A percentile compares a stretch with the other conserved stretches of the same genome.
These are phyloP conservation scores for Pseudogymnoascus pannorum DNA, from an alignment of 2,329 filamentous ascomycete genomes.

Conservation along the genomic window DNA sequence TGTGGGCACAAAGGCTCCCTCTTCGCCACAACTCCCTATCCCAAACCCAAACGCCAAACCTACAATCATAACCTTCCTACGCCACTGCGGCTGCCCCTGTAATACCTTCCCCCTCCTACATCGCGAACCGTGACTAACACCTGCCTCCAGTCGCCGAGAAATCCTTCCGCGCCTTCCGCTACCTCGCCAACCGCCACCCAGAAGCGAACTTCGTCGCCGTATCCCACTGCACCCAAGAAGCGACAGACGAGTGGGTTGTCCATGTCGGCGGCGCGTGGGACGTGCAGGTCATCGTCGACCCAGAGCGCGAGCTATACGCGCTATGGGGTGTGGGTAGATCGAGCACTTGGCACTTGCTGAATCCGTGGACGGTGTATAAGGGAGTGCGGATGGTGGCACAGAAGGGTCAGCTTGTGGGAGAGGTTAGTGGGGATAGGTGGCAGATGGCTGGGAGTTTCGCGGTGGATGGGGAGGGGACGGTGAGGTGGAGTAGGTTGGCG, in stretches of 20 bases:
- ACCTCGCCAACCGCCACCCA: conserved; percentile 42
- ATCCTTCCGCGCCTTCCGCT: conserved; percentile 48
- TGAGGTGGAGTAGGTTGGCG: conserved; percentile 45
- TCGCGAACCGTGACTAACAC: not conserved
- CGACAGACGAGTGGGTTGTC: conserved; percentile 37
- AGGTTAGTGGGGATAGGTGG: conserved; percentile 61
- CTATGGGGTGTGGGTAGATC: conserved; percentile 59
- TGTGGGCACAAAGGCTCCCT: conserved; percentile 50
- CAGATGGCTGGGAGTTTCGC: conserved; percentile 61
- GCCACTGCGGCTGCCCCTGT: conserved; percentile 72
- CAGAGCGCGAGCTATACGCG: conserved; percentile 51
- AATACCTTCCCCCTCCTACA: conserved; percentile 18
- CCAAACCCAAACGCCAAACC: conserved; percentile 44
- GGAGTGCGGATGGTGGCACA: conserved; percentile 51
- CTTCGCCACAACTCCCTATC: conserved; percentile 44
- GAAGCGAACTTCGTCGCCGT: conserved; percentile 52
- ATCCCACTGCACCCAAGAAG: conserved; percentile 52
- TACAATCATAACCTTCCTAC: conserved; percentile 58
- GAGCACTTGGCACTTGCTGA: conserved; percentile 55
- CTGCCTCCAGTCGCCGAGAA: conserved; percentile 55
- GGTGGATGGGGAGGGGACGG: conserved; percentile 43
- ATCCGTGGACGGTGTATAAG: conserved; percentile 47
- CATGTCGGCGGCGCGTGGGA: conserved; percentile 30
- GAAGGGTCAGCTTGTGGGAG: conserved; percentile 55
- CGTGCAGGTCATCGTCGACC: conserved; percentile 53